phyloP scores from a whole-genome alignment of 257 asterid species.

The Capsicum rhomboideum region DNA sequence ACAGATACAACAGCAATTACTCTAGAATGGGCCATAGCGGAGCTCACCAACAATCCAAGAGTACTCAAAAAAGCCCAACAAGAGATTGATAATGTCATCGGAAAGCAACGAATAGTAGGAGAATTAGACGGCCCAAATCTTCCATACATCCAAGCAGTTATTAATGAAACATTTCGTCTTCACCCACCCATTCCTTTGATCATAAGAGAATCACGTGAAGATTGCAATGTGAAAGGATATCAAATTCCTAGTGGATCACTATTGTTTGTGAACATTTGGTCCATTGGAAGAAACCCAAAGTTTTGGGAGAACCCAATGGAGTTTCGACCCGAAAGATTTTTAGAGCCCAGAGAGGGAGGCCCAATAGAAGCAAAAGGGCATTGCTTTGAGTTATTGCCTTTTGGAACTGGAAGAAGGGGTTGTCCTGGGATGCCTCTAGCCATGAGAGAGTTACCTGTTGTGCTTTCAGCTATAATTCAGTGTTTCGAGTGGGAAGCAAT shows the following conservation, averaged over 20 bases:
- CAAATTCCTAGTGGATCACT: slow-evolving; percentile 15
- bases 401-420: slow-evolving; percentile 58
- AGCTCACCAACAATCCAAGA: slow-evolving; percentile 37
- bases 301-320: slow-evolving; percentile 44
- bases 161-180: slow-evolving; percentile 49
- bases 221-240: slow-evolving; percentile 28
- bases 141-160: slow-evolving; percentile 45
- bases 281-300: slow-evolving; percentile 40
- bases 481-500: slow-evolving; percentile 38
- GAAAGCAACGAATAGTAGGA: slow-evolving; percentile 18
- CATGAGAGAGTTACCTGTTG: slow-evolving; percentile 26
- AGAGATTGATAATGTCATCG: slow-evolving; percentile 37
- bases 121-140: slow-evolving; percentile 45
- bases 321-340: slow-evolving; percentile 42
- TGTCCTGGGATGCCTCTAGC: slow-evolving; percentile 53
- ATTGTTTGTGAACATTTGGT: slow-evolving; percentile 55
- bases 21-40: slow-evolving; percentile 50
- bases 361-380: slow-evolving; percentile 39
- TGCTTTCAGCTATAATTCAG: slow-evolving; percentile 42
- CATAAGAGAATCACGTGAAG: slow-evolving; percentile 29
- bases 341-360: not conserved
- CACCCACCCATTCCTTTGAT: slow-evolving; percentile 61
- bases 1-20: slow-evolving; percentile 56
- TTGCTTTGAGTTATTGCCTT: slow-evolving; percentile 51
- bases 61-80: slow-evolving; percentile 39